Conservation (phyloP, 306 rosid species). For the Prunus persica region Prunus_persica_NCBIv2 NC_034012.1:13882001-13882500, state of each 20-base stretch:
- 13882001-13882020: background rate
- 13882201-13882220: conserved; percentile 99
- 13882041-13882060: background rate
- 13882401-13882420: conserved; percentile 9
- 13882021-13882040: background rate
- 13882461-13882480: conserved; percentile 74
- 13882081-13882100: conserved; percentile 66
- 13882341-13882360: conserved; percentile 10
- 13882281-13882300: background rate
- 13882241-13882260: conserved; percentile 97
- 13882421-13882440: background rate
- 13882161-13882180: conserved; percentile 64
- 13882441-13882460: background rate
- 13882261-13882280: conserved; percentile 31
- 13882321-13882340: background rate
- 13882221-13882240: conserved; percentile 99
- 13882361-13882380: conserved; percentile 1
- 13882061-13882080: conserved; percentile 54
- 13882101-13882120: conserved; percentile 98
- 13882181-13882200: conserved; percentile 99
- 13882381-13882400: conserved; percentile 9
- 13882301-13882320: background rate
- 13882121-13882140: conserved; percentile 57
- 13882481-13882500: conserved; percentile 90
- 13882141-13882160: conserved; percentile 75